Evolutionary conservation across 441 rosid species (phyloP), one percentile per base, ranked within the genome.

Genomic region (Adansonia madagascariensis): DNA sequence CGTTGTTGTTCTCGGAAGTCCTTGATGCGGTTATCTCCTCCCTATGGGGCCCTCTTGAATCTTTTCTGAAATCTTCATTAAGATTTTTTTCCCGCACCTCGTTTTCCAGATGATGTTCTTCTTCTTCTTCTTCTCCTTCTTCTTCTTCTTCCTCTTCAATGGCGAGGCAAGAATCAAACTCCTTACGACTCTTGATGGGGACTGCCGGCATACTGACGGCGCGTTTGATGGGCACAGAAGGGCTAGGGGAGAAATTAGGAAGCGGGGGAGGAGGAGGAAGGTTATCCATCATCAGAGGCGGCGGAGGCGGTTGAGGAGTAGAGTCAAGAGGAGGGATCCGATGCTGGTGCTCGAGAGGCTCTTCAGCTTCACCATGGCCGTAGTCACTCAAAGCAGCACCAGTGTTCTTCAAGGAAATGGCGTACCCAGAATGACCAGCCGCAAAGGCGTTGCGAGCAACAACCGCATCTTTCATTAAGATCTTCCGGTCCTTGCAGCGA

Each of bases 331-430:
- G 82, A 39, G 74, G 82, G 27, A 71, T 80, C 57, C 73, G 82
- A 57, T 70, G 83, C 20, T 78, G 78, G 49, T 79, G 82, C 41
- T 80, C 66, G 3, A 64, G 73, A 61, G 78, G 75, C 47, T 86
- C 92, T 68, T 79, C 86, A 4, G 86, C 80, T 80, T 89, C 92
- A 0, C 92, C 91, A 15, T 85, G 91, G 61, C 85, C 89, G 72
- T 87, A 91, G 85, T 89, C 91, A 78, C 92, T 85, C 62, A 91
- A 84, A 46, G 91, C 88, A 56, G 95, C 92, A 7, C 92, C 91
- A 1, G 88, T 81, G 82, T 88, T 88, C 81, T 91, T 91, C 68
- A 91, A 77, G 15, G 89, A 82, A 70, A 87, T 70, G 52, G 91
- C 80, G 80, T 87, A 91, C 11, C 88, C 91, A 46, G 89, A 86